phyloP scores from a whole-genome alignment of 345 rosid genomes.

The Brassica nigra region DNA sequence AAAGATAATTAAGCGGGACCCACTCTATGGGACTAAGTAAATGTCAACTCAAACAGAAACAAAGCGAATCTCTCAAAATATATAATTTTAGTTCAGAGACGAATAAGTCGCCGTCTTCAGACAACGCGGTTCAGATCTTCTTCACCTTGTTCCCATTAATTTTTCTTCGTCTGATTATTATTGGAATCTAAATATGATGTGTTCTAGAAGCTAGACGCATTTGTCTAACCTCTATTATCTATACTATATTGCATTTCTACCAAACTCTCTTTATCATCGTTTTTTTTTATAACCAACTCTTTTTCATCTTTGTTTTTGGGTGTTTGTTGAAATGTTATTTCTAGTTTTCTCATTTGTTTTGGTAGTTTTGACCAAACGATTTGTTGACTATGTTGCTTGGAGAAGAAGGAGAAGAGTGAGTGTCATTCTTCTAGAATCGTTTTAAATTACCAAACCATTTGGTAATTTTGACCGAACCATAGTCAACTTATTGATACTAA shows the following conservation, averaged over 20 bases:
- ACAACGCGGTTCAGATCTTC: slow-evolving; percentile 41
- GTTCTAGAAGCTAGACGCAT: slow-evolving; percentile 37
- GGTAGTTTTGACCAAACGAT: slow-evolving; percentile 13
- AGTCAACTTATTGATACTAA: neutral
- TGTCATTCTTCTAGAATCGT: slow-evolving; percentile 33
- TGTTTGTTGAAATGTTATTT: slow-evolving; percentile 37
- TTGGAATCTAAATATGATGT: neutral
- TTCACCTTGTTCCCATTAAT: slow-evolving; percentile 26
- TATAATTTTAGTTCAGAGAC: neutral
- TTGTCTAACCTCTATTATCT: slow-evolving; percentile 11
- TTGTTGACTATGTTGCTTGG: slow-evolving; percentile 37
- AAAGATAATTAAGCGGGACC: slow-evolving; percentile 19
- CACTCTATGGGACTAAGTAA: slow-evolving; percentile 1
- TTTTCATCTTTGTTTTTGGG: slow-evolving; percentile 22
- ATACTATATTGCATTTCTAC: slow-evolving; percentile 24
- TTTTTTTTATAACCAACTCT: slow-evolving; percentile 20
- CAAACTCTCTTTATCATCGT: slow-evolving; percentile 23
- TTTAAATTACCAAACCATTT: neutral
- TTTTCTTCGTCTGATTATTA: slow-evolving; percentile 8
- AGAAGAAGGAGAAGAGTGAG: slow-evolving; percentile 19
- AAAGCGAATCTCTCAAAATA: slow-evolving; percentile 34
- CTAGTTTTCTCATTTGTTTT: slow-evolving; percentile 18
- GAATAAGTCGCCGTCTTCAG: slow-evolving; percentile 40
- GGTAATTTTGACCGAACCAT: neutral
- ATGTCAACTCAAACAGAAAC: slow-evolving; percentile 36